Percentiles rank a stretch among this genome's conserved stretches.
These are phyloP conservation scores for Paracorniculantispora psalliotae DNA, from an alignment of 2,329 filamentous ascomycete species.

Conservation along the genomic window DNA sequence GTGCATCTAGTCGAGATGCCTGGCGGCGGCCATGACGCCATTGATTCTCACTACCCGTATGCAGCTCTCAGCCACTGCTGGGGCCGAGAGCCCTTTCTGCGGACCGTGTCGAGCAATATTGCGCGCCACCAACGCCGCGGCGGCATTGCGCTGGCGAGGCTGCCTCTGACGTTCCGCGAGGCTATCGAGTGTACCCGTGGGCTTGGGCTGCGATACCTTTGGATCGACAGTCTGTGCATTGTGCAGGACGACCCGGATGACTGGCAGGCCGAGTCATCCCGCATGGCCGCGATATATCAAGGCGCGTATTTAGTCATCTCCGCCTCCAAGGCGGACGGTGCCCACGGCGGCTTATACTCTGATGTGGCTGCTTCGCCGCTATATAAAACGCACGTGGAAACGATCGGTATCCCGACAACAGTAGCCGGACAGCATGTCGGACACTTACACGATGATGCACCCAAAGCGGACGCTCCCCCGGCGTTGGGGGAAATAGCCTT, in stretches of 20 bases:
- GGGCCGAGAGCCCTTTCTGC: neutral
- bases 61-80: constrained; percentile 18
- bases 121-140: neutral
- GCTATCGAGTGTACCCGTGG: constrained; percentile 11
- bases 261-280: constrained; percentile 12
- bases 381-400: neutral
- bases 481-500: constrained; percentile 6
- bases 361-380: neutral
- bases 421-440: no score
- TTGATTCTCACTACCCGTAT: neutral
- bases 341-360: constrained; percentile 11
- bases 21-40: neutral
- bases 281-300: constrained; percentile 14
- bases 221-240: constrained; percentile 20
- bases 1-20: neutral
- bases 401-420: neutral
- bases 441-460: no score
- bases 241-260: constrained; percentile 13
- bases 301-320: constrained; percentile 13
- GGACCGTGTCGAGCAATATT: constrained; percentile 5
- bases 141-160: neutral
- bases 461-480: neutral
- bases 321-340: constrained; percentile 2
- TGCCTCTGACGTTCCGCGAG: constrained; percentile 12
- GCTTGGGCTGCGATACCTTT: constrained; percentile 13